Evolutionary conservation across 768 basidiomycete species (phyloP), one percentile per base, ranked within the genome.

Genomic region (Macrolepiota albuminosa): DNA sequence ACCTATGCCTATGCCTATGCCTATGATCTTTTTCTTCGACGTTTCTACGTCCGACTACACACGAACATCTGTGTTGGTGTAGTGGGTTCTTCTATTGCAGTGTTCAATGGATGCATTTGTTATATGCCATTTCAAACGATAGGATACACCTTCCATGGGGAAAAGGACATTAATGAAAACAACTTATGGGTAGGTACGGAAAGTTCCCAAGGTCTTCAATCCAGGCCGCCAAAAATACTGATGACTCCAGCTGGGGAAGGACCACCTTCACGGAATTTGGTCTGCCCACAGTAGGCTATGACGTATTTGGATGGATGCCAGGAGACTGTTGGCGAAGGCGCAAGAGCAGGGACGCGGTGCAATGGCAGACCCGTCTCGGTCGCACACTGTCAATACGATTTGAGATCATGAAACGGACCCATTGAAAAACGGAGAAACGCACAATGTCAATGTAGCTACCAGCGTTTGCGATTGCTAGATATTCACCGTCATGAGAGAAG

Each of bases 401-500:
- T 43, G 42, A 50, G 36, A 42, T 13, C 21, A 13, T 33, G 13
- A 56, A 37, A 63, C 55, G 57, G 48, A 39, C 56, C 34, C 5
- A 14, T 11, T 51, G 45, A 11, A 1, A 46, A 18, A 40, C 13
- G 3, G n/a, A 53, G 57, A n/a, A n/a, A 71, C 88, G 59, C 63
- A 91, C 89, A 46, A 92, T 89, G 61, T 92, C 90, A 55, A 92
- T 87, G 63, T 91, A 91, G 34, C 75, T 73, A 21, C 89, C 89
- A 9, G 81, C 78, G 61, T 78, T 89, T 9, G 90, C 87, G 53
- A 91, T 86, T 18, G 91, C 91, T 49, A 93, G 71, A 67, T 86
- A 93, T 75, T 93, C 91, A 37, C 91, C 91, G 64, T 93, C 91
- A 63, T 87, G 80, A 13, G 89, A 92, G 78, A 91, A 93, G 69